phyloP scores from a whole-genome alignment of 2,329 filamentous ascomycete genomes.

The Fusarium devonianum region DNA sequence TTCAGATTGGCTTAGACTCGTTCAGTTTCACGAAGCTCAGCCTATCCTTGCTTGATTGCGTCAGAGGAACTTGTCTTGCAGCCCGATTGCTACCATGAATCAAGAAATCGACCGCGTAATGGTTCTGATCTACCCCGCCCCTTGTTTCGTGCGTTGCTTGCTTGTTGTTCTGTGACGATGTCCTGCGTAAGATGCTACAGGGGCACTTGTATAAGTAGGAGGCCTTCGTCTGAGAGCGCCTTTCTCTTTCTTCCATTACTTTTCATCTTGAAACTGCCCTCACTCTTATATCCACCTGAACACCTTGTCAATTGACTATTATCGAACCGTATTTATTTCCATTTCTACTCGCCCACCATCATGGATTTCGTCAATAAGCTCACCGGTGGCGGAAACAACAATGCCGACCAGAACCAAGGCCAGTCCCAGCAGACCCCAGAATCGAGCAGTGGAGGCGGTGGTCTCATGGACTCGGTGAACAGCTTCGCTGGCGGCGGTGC shows the following conservation, averaged over 20 bases:
- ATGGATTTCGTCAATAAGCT: conserved; percentile 66
- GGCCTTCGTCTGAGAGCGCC: background rate
- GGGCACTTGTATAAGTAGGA: conserved; percentile 28
- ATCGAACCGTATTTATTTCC: background rate
- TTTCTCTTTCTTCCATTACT: background rate
- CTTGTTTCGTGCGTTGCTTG: conserved; percentile 1
- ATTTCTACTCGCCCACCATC: conserved; percentile 24
- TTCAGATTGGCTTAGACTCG: background rate
- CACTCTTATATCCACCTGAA: too few relatives aligned
- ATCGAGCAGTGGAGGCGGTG: conserved; percentile 54
- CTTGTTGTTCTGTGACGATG: background rate
- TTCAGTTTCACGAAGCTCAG: conserved; percentile 1
- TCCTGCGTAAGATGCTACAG: too few relatives aligned
- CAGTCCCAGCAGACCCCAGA: conserved; percentile 38
- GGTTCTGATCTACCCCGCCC: conserved; percentile 2
- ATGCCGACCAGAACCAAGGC: conserved; percentile 41
- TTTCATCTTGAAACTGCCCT: background rate
- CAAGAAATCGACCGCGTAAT: conserved; percentile 9
- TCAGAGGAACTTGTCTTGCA: conserved; percentile 23
- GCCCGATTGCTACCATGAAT: conserved; percentile 7
- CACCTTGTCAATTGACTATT: too few relatives aligned
- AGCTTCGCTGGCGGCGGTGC: conserved; percentile 73
- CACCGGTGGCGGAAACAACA: conserved; percentile 48
- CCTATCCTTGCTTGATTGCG: conserved; percentile 27
- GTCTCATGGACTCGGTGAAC: conserved; percentile 76